Evolutionary conservation across 495 filamentous ascomycete species (phyloP).

Genomic region (Penicillium parvum): DNA sequence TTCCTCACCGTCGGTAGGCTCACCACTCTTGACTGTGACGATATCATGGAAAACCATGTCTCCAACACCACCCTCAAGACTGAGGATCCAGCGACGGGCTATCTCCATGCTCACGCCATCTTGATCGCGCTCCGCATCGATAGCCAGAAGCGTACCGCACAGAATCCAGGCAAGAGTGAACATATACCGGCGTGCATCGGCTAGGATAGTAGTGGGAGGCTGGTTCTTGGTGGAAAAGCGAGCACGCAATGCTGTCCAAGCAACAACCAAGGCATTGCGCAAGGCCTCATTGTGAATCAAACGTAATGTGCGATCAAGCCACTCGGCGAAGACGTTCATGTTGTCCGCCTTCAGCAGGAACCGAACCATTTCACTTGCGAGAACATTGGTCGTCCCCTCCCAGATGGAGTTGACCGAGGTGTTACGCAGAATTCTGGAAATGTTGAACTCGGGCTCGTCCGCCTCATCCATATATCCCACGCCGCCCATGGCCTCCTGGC

Average conservation of each 20-base stretch:
- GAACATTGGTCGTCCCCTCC: conserved; percentile 72
- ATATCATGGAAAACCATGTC: conserved; percentile 31
- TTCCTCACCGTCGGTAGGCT: conserved; percentile 4
- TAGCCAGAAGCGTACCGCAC: conserved; percentile 21
- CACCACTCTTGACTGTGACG: conserved; percentile 5
- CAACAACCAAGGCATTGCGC: conserved; percentile 10
- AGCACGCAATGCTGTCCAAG: conserved; percentile 14
- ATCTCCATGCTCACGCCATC: conserved; percentile 27
- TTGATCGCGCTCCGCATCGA: conserved; percentile 30
- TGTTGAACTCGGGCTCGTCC: conserved; percentile 52
- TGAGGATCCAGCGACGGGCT: conserved; percentile 31
- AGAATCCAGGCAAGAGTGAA: conserved; percentile 35
- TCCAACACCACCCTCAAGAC: conserved; percentile 26
- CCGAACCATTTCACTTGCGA: conserved; percentile 57
- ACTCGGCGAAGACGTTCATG: conserved; percentile 31
- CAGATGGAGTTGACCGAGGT: conserved; percentile 63
- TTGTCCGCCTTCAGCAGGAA: conserved; percentile 48
- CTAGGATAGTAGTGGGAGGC: conserved; percentile 16
- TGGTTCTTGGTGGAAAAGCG: conserved; percentile 12
- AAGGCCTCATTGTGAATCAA: conserved; percentile 11
- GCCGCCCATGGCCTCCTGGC: conserved; percentile 66
- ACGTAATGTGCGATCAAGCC: conserved; percentile 37
- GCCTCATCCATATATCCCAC: conserved; percentile 64
- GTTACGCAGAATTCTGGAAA: conserved; percentile 62
- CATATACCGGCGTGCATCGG: conserved; percentile 35